Conservation (phyloP, 1,284 basidiomycete genomes). For the Microbotryum silenes-acaulis region DNA sequence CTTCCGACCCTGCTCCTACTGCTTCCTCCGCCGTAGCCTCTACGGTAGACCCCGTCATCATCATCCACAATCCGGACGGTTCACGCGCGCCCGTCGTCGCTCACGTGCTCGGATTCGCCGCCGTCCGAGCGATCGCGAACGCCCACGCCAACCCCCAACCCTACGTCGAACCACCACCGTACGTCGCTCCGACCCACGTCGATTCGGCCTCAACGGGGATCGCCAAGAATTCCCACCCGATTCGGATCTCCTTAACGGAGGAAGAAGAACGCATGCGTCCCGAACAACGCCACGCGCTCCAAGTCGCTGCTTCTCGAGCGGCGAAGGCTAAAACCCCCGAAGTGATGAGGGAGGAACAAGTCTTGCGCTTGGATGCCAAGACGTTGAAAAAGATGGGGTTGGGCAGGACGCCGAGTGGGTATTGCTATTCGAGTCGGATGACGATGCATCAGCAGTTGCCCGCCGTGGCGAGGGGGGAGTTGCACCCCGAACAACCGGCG, state of each 20-base stretch:
- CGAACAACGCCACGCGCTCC: background rate
- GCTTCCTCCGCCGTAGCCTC: too few species aligned
- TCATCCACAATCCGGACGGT: too few species aligned
- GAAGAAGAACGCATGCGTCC: conserved; percentile 7
- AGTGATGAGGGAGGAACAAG: conserved; percentile 17
- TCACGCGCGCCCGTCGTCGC: background rate
- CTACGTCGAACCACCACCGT: conserved; percentile 18
- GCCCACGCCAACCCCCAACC: conserved; percentile 16
- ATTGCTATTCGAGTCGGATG: conserved; percentile 83
- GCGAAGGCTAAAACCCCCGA: background rate
- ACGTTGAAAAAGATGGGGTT: conserved; percentile 21
- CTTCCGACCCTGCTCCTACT: too few species aligned
- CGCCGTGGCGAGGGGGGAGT: conserved; percentile 44
- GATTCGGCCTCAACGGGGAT: conserved; percentile 6
- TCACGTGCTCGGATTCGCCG: conserved; percentile 3
- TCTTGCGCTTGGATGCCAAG: conserved; percentile 8
- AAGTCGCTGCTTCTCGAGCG: background rate
- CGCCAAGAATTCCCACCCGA: conserved; percentile 2
- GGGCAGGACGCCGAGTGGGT: conserved; percentile 44
- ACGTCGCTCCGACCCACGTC: conserved; percentile 3
- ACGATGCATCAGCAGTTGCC: conserved; percentile 56
- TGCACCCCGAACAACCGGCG: conserved; percentile 81
- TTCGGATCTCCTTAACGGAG: conserved; percentile 9
- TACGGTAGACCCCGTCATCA: too few species aligned
- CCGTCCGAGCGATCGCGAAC: conserved; percentile 13